These are phyloP conservation scores for Colletotrichum sp. DNA, from an alignment of 2,329 filamentous ascomycete species.

Conservation along the genomic window DNA sequence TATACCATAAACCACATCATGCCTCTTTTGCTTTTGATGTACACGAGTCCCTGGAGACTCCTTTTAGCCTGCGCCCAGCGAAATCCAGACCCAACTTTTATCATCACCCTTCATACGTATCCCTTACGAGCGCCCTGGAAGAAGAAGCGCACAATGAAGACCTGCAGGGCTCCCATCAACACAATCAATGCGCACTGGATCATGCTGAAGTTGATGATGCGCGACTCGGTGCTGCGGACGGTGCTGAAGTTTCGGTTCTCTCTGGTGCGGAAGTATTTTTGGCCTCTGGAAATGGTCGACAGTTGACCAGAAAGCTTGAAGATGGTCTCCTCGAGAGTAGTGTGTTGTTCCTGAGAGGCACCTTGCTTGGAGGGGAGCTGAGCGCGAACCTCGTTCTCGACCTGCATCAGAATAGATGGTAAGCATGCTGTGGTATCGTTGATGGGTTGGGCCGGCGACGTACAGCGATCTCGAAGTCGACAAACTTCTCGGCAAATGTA, in stretches of 20 bases:
- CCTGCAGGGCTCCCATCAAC: conserved; percentile 93
- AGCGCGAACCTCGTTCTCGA: conserved; percentile 87
- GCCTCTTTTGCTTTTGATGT: conserved; percentile 19
- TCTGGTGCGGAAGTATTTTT: conserved; percentile 98
- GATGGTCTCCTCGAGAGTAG: conserved; percentile 88
- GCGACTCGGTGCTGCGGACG: conserved; percentile 90
- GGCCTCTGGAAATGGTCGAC: conserved; percentile 93
- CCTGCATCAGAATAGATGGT: conserved; percentile 51
- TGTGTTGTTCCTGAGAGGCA: conserved; percentile 86
- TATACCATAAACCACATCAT: conserved; percentile 17
- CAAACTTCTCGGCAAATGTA: conserved; percentile 95
- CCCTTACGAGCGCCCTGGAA: conserved; percentile 82
- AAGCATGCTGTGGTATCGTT: conserved; percentile 10
- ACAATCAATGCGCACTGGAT: conserved; percentile 92
- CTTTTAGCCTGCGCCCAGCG: conserved; percentile 2
- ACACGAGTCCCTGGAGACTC: conserved; percentile 18
- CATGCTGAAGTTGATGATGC: conserved; percentile 97
- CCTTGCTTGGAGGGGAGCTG: conserved; percentile 88
- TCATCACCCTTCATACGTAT: conserved; percentile 59
- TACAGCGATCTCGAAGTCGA: conserved; percentile 97
- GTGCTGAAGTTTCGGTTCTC: conserved; percentile 99
- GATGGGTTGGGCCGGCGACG: conserved; percentile 35
- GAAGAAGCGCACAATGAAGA: conserved; percentile 98
- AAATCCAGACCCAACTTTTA: conserved; percentile 12
- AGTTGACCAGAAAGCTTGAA: conserved; percentile 93